Evolutionary conservation across 2,329 filamentous ascomycete species (phyloP).

Genomic region (Thermothelomyces thermophilus): DNA sequence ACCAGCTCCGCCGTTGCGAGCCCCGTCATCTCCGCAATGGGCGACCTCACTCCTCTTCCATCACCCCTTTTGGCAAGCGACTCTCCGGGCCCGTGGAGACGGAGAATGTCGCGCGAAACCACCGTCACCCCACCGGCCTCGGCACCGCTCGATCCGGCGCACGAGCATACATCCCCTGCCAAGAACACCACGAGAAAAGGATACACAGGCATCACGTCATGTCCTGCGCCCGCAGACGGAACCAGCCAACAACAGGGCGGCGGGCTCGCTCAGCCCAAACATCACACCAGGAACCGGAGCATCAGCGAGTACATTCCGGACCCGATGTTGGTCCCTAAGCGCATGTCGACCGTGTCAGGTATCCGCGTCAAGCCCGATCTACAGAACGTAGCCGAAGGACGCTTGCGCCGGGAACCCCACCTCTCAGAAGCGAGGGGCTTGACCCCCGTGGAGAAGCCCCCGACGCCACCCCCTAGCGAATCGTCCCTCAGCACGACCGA

Average conservation of each 20-base stretch:
- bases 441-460: conserved; percentile 55
- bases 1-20: conserved; percentile 65
- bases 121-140: conserved; percentile 30
- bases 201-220: conserved; percentile 43
- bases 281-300: conserved; percentile 69
- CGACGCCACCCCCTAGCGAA: conserved; percentile 78
- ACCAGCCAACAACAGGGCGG: conserved; percentile 28
- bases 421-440: conserved; percentile 73
- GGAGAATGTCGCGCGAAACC: conserved; percentile 43
- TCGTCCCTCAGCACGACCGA: conserved; percentile 50
- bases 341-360: conserved; percentile 67
- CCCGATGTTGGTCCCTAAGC: conserved; percentile 57
- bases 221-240: conserved; percentile 27
- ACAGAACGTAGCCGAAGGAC: conserved; percentile 35
- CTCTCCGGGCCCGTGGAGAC: conserved; percentile 61
- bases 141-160: conserved; percentile 27
- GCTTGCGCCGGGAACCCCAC: conserved; percentile 68
- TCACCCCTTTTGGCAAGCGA: conserved; percentile 63
- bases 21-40: conserved; percentile 67
- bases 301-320: conserved; percentile 84
- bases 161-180: conserved; percentile 33
- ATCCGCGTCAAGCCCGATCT: conserved; percentile 43
- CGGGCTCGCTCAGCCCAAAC: conserved; percentile 27
- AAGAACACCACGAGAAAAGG: conserved; percentile 54
- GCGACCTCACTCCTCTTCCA: conserved; percentile 70